Evolutionary conservation across 1,139 yeast species (phyloP).

Genomic region (Lodderomyces theae): DNA sequence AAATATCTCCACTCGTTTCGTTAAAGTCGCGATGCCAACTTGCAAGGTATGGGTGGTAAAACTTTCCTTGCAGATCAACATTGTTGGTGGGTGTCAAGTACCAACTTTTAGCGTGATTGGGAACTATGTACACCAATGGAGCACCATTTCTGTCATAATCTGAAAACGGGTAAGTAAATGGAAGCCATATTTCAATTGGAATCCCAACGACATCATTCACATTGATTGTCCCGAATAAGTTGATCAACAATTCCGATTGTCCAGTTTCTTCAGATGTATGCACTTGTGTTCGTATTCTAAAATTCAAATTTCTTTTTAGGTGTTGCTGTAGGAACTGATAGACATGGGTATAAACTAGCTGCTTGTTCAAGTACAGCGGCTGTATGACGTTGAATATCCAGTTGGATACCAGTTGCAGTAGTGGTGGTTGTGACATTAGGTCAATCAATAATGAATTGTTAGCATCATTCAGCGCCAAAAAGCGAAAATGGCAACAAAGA

Average conservation of each 20-base stretch:
- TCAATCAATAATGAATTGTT: not conserved
- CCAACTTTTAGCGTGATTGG: constrained; percentile 39
- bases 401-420: constrained; percentile 36
- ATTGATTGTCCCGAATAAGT: constrained; percentile 59
- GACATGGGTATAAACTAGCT: constrained; percentile 58
- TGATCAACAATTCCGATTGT: constrained; percentile 54
- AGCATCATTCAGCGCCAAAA: not conserved
- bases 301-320: constrained; percentile 29
- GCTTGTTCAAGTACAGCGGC: constrained; percentile 53
- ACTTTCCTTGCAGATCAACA: constrained; percentile 70
- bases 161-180: constrained; percentile 59
- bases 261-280: constrained; percentile 60
- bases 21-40: constrained; percentile 48
- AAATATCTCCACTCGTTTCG: constrained; percentile 10
- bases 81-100: constrained; percentile 58
- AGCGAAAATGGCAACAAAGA: not conserved
- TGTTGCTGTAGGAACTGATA: constrained; percentile 52
- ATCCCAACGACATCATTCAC: constrained; percentile 31
- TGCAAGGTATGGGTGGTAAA: constrained; percentile 67
- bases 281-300: constrained; percentile 71
- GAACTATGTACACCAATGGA: constrained; percentile 63
- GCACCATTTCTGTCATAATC: constrained; percentile 32
- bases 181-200: constrained; percentile 79
- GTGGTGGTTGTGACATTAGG: constrained; percentile 13
- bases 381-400: constrained; percentile 47